These are phyloP conservation scores for Peniophora sp. DNA, from an alignment of 1,284 basidiomycete genomes.

Conservation along the genomic window DNA sequence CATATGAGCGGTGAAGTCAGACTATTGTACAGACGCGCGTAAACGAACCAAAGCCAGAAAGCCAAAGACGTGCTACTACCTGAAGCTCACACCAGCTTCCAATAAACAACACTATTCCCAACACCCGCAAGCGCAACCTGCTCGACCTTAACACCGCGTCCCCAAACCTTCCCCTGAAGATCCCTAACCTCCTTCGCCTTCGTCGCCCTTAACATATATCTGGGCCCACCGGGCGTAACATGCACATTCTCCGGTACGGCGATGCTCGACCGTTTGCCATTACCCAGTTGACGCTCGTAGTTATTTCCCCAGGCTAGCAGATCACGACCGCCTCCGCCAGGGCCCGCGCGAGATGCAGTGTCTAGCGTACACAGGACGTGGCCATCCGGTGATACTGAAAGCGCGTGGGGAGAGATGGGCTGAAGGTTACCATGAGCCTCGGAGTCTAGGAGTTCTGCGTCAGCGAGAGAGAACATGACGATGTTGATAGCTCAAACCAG, in stretches of 20 bases:
- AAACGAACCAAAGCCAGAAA: not conserved
- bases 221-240: conserved; percentile 42
- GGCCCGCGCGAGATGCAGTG: conserved; percentile 43
- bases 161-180: conserved; percentile 59
- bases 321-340: conserved; percentile 46
- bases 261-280: conserved; percentile 71
- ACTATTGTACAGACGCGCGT: conserved; percentile 4
- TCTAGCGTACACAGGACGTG: conserved; percentile 77
- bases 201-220: conserved; percentile 47
- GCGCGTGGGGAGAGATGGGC: conserved; percentile 60
- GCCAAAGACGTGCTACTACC: not conserved
- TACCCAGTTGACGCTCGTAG: conserved; percentile 77
- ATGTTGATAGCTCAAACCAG: not conserved
- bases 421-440: conserved; percentile 54
- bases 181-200: conserved; percentile 53
- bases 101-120: conserved; percentile 66
- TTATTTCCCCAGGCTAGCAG: conserved; percentile 66
- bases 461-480: not conserved
- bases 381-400: conserved; percentile 72
- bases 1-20: conserved; percentile 1
- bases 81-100: conserved; percentile 43
- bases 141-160: conserved; percentile 57
- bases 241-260: conserved; percentile 49
- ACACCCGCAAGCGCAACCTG: conserved; percentile 60
- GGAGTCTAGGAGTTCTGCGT: conserved; percentile 42